Conservation (phyloP, 805 yeast genomes). For the Metschnikowia shivogae region DNA sequence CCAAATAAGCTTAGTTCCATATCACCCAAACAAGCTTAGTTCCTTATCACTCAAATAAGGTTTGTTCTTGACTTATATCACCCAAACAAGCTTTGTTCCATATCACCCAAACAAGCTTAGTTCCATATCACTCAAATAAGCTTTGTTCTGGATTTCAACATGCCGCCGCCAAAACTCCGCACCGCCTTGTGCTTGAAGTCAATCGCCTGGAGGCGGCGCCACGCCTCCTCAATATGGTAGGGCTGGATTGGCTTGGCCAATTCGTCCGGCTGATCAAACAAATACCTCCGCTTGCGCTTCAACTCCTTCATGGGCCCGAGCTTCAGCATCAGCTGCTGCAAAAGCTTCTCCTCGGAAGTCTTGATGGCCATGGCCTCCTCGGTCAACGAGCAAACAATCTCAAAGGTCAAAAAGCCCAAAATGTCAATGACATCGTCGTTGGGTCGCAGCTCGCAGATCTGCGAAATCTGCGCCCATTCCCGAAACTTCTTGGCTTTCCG, state of each 20-base stretch:
- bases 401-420: constrained; percentile 91
- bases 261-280: constrained; percentile 88
- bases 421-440: constrained; percentile 96
- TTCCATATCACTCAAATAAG: constrained; percentile 44
- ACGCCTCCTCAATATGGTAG: constrained; percentile 82
- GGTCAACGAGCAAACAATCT: constrained; percentile 90
- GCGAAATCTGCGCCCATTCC: constrained; percentile 92
- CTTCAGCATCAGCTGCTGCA: constrained; percentile 19
- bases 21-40: too few species aligned
- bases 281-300: constrained; percentile 43
- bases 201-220: constrained; percentile 67
- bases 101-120: constrained; percentile 45
- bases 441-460: constrained; percentile 83
- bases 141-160: constrained; percentile 48
- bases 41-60: constrained; percentile 41
- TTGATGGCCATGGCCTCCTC: constrained; percentile 86
- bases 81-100: constrained; percentile 48
- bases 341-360: constrained; percentile 54
- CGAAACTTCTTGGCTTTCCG: constrained; percentile 90
- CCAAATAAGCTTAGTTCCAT: constrained; percentile 50
- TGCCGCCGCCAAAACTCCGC: constrained; percentile 70
- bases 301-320: constrained; percentile 23
- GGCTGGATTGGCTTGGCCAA: constrained; percentile 73
- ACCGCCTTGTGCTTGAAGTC: constrained; percentile 58
- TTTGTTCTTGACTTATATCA: constrained; percentile 48